Percentiles rank a stretch among this genome's conserved stretches.
Evolutionary conservation across 176 grass and related monocot species (phyloP).

Genomic region (Lolium perenne): DNA sequence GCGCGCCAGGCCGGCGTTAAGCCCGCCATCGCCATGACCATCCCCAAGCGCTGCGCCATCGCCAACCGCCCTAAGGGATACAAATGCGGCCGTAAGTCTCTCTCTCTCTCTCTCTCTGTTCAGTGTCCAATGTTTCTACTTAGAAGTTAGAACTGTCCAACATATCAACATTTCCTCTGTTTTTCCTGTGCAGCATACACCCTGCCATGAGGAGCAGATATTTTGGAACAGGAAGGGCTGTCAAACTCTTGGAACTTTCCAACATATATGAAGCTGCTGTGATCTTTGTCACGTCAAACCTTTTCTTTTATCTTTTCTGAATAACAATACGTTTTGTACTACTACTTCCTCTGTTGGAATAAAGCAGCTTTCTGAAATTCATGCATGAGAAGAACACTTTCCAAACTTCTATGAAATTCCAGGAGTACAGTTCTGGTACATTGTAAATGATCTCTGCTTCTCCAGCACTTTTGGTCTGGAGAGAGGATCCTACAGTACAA

Average conservation of each 20-base stretch:
- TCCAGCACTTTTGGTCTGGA: constrained; percentile 58
- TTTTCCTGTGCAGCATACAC: constrained; percentile 49
- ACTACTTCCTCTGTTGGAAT: constrained; percentile 33
- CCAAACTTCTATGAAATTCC: constrained; percentile 36
- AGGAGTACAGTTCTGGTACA: constrained; percentile 32
- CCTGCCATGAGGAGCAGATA: constrained; percentile 59
- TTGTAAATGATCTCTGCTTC: constrained; percentile 53
- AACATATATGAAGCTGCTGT: constrained; percentile 4
- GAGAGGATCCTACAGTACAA: constrained; percentile 46
- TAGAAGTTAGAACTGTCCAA: too few species aligned
- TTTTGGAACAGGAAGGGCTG: background rate
- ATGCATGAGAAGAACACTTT: constrained; percentile 28
- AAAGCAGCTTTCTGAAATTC: constrained; percentile 4
- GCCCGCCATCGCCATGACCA: constrained; percentile 73
- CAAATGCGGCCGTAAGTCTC: constrained; percentile 73
- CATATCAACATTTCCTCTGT: background rate
- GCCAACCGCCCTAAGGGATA: constrained; percentile 74
- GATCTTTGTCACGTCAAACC: constrained; percentile 25
- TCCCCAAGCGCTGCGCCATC: constrained; percentile 87
- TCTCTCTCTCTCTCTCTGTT: too few species aligned
- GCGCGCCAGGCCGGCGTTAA: constrained; percentile 69
- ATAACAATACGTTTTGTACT: constrained; percentile 27
- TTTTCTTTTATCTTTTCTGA: constrained; percentile 31
- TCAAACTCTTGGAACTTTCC: background rate
- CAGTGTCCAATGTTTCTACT: too few species aligned